Evolutionary conservation across 441 rosid genomes (phyloP).

Genomic region (Geranium incanum): DNA sequence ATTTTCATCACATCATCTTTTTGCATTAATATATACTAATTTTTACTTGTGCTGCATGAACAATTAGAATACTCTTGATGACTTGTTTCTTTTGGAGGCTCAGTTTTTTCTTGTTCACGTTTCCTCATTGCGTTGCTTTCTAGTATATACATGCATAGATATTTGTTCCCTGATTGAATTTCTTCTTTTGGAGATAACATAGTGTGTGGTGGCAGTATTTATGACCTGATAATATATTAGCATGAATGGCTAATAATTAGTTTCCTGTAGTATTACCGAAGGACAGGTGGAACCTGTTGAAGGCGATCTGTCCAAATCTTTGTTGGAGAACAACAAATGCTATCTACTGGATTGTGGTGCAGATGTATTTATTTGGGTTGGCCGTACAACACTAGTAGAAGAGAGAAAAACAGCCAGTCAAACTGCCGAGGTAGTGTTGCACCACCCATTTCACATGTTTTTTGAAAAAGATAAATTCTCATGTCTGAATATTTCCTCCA

Average conservation of each 20-base stretch:
- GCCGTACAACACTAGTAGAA: slow-evolving; percentile 90
- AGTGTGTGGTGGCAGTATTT: background rate
- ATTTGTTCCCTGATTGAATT: background rate
- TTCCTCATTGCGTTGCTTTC: background rate
- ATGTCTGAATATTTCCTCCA: slow-evolving; percentile 37
- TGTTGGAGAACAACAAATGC: slow-evolving; percentile 84
- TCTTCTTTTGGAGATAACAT: background rate
- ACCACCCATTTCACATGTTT: slow-evolving; percentile 17
- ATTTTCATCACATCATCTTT: background rate
- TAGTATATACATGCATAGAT: background rate
- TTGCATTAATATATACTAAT: background rate
- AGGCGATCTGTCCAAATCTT: slow-evolving; percentile 74
- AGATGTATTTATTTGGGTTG: slow-evolving; percentile 93
- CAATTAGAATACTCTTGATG: background rate
- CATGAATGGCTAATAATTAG: slow-evolving; percentile 2
- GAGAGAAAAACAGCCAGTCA: slow-evolving; percentile 84
- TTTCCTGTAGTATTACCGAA: slow-evolving; percentile 47
- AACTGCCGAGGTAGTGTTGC: slow-evolving; percentile 66
- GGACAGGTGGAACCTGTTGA: slow-evolving; percentile 60
- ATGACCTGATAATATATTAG: background rate
- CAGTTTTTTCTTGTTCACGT: background rate
- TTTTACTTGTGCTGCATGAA: background rate
- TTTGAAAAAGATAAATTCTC: slow-evolving; percentile 22
- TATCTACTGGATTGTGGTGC: slow-evolving; percentile 83
- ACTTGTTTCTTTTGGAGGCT: background rate